phyloP scores from a whole-genome alignment of 495 filamentous ascomycete genomes.

The Talaromyces nanjingensis region DNA sequence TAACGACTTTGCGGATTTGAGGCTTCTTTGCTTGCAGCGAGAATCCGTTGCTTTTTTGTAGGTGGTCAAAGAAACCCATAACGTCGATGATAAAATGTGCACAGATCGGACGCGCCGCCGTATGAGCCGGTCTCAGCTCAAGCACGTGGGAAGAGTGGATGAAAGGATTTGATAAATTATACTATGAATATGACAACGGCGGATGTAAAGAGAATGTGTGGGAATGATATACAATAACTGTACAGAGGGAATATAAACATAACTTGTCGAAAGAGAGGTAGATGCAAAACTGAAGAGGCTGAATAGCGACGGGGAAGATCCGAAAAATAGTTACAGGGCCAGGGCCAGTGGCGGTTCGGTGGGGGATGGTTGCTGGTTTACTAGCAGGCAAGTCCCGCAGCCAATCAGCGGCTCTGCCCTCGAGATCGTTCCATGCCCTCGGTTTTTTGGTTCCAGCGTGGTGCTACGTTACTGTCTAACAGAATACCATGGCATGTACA shows the following conservation, averaged over 20 bases:
- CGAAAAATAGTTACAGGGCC: conserved; percentile 8
- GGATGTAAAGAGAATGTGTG: conserved; percentile 8
- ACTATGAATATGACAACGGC: conserved; percentile 10
- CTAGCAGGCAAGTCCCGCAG: neutral
- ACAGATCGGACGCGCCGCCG: neutral
- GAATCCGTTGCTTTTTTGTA: conserved; percentile 46
- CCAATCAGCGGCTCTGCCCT: neutral
- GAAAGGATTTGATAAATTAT: conserved; percentile 18
- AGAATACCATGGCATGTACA: neutral
- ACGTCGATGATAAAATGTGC: conserved; percentile 5
- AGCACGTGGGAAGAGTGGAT: conserved; percentile 13
- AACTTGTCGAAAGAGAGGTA: conserved; percentile 5
- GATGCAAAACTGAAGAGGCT: conserved; percentile 11
- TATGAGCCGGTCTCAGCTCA: conserved; percentile 9
- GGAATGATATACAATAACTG: conserved; percentile 15
- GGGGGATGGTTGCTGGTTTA: neutral
- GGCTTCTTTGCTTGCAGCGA: conserved; percentile 44
- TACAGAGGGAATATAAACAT: conserved; percentile 11
- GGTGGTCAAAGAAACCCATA: conserved; percentile 52
- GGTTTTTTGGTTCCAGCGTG: neutral
- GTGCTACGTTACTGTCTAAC: neutral
- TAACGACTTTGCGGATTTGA: conserved; percentile 41
- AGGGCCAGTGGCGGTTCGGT: conserved; percentile 11
- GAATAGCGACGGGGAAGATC: neutral
- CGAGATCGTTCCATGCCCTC: neutral